Evolutionary conservation across 805 yeast genomes (phyloP).

Genomic region (Kockiozyma suomiensis): DNA sequence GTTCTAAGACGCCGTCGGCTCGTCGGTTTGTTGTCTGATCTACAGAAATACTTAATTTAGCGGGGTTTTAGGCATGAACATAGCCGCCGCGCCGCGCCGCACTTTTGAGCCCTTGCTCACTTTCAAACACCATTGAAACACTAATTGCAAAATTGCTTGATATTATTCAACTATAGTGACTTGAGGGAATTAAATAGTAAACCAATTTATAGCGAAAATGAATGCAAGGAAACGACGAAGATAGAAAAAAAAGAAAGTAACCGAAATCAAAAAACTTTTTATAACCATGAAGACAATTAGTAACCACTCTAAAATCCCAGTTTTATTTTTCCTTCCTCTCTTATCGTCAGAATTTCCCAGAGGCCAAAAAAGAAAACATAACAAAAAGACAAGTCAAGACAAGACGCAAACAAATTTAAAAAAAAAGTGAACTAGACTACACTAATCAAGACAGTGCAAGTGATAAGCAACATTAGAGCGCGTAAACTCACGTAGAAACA

Average conservation of each 20-base stretch:
- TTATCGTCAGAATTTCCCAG: not conserved
- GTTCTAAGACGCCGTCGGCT: not conserved
- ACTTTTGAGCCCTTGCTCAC: too few species aligned
- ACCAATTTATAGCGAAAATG: too few species aligned
- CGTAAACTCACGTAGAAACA: not conserved
- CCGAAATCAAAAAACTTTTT: constrained; percentile 7
- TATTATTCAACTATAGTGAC: too few species aligned
- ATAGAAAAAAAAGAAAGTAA: not conserved
- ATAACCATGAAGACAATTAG: not conserved
- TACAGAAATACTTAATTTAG: not conserved
- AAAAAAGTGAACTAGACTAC: not conserved
- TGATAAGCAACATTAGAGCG: not conserved
- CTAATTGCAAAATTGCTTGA: too few species aligned
- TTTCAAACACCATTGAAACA: too few species aligned
- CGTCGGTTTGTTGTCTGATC: not conserved
- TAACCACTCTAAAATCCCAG: constrained; percentile 4
- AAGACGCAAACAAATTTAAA: not conserved
- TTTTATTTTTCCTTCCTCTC: not conserved
- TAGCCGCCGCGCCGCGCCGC: too few species aligned
- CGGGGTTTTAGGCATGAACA: not conserved
- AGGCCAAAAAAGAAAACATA: not conserved
- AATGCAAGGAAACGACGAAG: constrained; percentile 7
- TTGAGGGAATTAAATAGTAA: too few species aligned
- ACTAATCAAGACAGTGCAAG: not conserved
- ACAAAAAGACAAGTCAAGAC: not conserved